phyloP scores from a whole-genome alignment of 495 filamentous ascomycete genomes.

The Tuber brumale region DNA sequence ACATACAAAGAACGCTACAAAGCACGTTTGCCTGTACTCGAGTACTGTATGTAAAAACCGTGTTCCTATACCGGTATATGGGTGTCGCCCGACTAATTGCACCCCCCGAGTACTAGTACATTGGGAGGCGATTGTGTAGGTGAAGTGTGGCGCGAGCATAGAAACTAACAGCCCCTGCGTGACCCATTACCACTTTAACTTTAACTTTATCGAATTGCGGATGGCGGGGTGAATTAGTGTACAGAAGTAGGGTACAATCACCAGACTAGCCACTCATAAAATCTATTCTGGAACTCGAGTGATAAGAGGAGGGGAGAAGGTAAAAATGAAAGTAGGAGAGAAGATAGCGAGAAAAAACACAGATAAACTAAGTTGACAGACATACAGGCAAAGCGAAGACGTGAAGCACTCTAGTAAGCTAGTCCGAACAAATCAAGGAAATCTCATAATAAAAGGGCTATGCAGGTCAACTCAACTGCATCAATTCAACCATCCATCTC shows the following conservation, averaged over 20 bases:
- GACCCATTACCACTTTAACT: no score
- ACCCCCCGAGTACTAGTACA: no score
- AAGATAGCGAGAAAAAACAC: neutral
- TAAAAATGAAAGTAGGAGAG: neutral
- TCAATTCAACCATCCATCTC: neutral
- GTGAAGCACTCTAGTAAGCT: neutral
- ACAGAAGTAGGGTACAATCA: neutral
- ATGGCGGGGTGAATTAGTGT: neutral
- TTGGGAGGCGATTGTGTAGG: no score
- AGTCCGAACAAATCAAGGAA: neutral
- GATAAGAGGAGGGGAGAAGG: neutral
- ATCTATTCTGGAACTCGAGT: neutral
- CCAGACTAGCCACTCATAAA: neutral
- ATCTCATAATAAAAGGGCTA: no score
- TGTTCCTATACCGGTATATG: no score
- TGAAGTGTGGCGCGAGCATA: no score
- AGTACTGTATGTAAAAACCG: no score
- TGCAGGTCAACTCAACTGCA: neutral
- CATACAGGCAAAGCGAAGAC: neutral
- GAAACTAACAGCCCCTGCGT: no score
- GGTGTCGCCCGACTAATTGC: no score
- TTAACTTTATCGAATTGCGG: neutral
- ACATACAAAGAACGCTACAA: no score
- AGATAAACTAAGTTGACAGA: no score
- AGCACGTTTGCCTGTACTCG: no score